Percentiles rank a stretch among this genome's conserved stretches.
Evolutionary conservation across 2,329 filamentous ascomycete genomes (phyloP).

Genomic region (Claviceps spartinae): DNA sequence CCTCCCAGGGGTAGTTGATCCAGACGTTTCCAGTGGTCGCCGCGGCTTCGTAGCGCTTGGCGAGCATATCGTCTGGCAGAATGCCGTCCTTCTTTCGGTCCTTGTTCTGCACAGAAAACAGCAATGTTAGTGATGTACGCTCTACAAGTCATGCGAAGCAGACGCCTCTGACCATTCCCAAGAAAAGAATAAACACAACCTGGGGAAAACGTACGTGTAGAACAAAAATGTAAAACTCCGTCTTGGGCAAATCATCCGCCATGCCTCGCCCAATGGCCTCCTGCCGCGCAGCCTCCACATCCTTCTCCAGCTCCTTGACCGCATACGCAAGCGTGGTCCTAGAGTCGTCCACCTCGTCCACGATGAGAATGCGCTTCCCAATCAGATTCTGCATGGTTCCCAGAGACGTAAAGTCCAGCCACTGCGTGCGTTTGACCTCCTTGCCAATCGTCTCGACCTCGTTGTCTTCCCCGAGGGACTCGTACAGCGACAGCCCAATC

Average conservation of each 20-base stretch:
- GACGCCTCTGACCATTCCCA: too few species aligned
- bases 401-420: conserved; percentile 80
- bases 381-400: conserved; percentile 77
- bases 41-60: conserved; percentile 69
- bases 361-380: conserved; percentile 82
- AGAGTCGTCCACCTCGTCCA: conserved; percentile 93
- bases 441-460: conserved; percentile 65
- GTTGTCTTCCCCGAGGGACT: conserved; percentile 50
- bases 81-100: conserved; percentile 88
- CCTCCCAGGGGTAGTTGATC: conserved; percentile 99
- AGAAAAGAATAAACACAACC: background rate
- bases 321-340: conserved; percentile 90
- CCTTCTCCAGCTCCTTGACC: conserved; percentile 85
- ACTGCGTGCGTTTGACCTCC: conserved; percentile 94
- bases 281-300: conserved; percentile 63
- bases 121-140: background rate
- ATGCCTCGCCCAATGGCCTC: conserved; percentile 62
- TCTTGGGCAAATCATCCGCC: conserved; percentile 52
- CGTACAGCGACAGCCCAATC: conserved; percentile 94
- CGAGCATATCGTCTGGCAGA: conserved; percentile 66
- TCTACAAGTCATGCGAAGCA: background rate
- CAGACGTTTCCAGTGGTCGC: conserved; percentile 85
- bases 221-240: conserved; percentile 88
- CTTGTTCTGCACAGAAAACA: conserved; percentile 59
- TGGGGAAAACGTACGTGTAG: conserved; percentile 56